phyloP scores from a whole-genome alignment of 2,329 filamentous ascomycete genomes.

The Colletotrichum tropicicola region DNA sequence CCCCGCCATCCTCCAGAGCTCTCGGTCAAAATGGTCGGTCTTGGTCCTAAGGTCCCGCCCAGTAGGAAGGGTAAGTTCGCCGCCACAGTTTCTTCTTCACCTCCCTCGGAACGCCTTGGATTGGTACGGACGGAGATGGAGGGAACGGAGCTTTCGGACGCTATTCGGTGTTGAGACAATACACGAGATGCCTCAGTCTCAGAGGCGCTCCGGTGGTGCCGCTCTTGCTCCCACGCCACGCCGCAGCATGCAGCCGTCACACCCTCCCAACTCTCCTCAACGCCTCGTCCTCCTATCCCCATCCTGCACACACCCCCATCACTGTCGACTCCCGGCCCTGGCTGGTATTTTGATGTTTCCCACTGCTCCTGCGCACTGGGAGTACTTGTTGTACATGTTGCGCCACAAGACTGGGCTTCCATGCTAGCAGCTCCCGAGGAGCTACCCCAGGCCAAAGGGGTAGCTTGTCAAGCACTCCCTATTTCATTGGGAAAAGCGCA shows the following conservation, averaged over 20 bases:
- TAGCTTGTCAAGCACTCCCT: constrained; percentile 17
- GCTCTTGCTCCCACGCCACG: neutral
- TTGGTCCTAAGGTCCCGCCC: constrained; percentile 59
- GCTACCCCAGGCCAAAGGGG: constrained; percentile 19
- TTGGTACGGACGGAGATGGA: neutral
- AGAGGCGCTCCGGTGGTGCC: neutral
- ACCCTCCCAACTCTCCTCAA: constrained; percentile 24
- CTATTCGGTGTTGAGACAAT: neutral
- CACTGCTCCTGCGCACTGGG: neutral
- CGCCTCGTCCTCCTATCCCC: constrained; percentile 12
- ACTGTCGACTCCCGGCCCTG: neutral
- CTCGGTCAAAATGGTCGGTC: constrained; percentile 56
- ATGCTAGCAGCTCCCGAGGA: constrained; percentile 6
- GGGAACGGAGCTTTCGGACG: neutral
- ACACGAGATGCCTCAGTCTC: constrained; percentile 8
- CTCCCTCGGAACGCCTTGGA: constrained; percentile 6
- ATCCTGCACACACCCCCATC: constrained; percentile 14
- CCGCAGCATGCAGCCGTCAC: constrained; percentile 6
- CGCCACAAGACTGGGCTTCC: constrained; percentile 23
- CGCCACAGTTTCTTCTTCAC: constrained; percentile 26
- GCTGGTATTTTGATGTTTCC: neutral
- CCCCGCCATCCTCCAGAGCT: constrained; percentile 39
- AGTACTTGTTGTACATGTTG: neutral
- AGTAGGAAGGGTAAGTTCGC: constrained; percentile 72
- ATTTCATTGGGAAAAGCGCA: constrained; percentile 11